Conservation (phyloP, 768 basidiomycete genomes). For the Wakefieldia striispora region DNA sequence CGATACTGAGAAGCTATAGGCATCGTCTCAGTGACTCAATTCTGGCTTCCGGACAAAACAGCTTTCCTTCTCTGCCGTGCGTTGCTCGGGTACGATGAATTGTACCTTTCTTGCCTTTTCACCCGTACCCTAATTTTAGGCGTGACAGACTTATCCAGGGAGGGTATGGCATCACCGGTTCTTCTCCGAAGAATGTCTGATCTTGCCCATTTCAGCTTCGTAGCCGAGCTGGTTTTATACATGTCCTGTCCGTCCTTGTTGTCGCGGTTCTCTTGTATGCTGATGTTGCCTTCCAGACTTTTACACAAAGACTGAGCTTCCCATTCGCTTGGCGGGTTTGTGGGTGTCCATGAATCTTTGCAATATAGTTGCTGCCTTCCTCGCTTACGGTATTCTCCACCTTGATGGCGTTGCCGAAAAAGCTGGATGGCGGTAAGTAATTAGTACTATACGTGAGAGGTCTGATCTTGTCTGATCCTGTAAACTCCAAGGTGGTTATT, state of each 20-base stretch:
- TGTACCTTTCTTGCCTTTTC: neutral
- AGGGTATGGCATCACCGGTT: conserved; percentile 32
- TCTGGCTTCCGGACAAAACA: conserved; percentile 50
- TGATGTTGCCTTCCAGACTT: conserved; percentile 28
- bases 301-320: conserved; percentile 57
- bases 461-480: neutral
- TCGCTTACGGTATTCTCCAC: conserved; percentile 59
- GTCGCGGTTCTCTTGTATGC: neutral
- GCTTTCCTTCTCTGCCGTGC: conserved; percentile 49
- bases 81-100: conserved; percentile 40
- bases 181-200: neutral
- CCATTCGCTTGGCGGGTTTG: conserved; percentile 57
- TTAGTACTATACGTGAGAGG: conserved; percentile 26
- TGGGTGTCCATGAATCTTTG: conserved; percentile 61
- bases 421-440: conserved; percentile 16
- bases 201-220: conserved; percentile 36
- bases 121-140: neutral
- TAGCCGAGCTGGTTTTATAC: conserved; percentile 60
- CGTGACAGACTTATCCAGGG: conserved; percentile 41
- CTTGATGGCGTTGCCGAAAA: conserved; percentile 7
- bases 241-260: conserved; percentile 46
- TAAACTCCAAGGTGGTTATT: conserved; percentile 33
- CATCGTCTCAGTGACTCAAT: conserved; percentile 50
- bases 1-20: conserved; percentile 11
- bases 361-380: conserved; percentile 56